Evolutionary conservation across 495 filamentous ascomycete species (phyloP).

Genomic region (Melanomma pulvis-pyrius): DNA sequence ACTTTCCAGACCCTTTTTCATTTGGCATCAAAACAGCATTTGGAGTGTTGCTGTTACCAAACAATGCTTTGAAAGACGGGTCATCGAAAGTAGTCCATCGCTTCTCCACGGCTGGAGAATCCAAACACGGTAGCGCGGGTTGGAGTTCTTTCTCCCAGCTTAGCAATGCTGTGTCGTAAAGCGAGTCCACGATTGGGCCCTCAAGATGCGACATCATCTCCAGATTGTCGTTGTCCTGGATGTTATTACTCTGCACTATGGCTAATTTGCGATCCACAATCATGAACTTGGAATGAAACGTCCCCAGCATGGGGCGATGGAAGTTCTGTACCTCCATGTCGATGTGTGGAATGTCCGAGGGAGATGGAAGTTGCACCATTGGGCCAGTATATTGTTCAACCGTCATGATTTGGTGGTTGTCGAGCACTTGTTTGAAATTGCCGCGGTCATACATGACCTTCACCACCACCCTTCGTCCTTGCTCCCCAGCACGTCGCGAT

Average conservation of each 20-base stretch:
- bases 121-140: constrained; percentile 61
- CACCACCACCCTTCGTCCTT: constrained; percentile 62
- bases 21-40: not conserved
- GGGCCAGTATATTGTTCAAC: constrained; percentile 60
- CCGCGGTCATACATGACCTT: constrained; percentile 79
- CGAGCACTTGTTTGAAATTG: constrained; percentile 62
- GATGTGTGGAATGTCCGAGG: constrained; percentile 67
- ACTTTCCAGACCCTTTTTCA: constrained; percentile 9
- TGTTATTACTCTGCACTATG: constrained; percentile 73
- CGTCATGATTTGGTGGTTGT: constrained; percentile 63
- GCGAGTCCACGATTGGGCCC: constrained; percentile 71
- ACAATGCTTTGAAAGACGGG: constrained; percentile 35
- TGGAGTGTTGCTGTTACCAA: constrained; percentile 21
- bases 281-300: constrained; percentile 78
- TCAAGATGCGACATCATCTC: constrained; percentile 82
- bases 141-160: constrained; percentile 69
- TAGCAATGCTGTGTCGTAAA: constrained; percentile 73
- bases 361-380: constrained; percentile 61
- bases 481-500: constrained; percentile 62
- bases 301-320: constrained; percentile 72
- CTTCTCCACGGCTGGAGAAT: constrained; percentile 52
- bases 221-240: constrained; percentile 71
- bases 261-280: constrained; percentile 71
- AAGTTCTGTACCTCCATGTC: constrained; percentile 75
- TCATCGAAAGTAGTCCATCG: constrained; percentile 43